Evolutionary conservation across 202 grass and related monocot genomes (phyloP), one percentile per base, ranked within the genome.

Genomic region (Setaria italica): DNA sequence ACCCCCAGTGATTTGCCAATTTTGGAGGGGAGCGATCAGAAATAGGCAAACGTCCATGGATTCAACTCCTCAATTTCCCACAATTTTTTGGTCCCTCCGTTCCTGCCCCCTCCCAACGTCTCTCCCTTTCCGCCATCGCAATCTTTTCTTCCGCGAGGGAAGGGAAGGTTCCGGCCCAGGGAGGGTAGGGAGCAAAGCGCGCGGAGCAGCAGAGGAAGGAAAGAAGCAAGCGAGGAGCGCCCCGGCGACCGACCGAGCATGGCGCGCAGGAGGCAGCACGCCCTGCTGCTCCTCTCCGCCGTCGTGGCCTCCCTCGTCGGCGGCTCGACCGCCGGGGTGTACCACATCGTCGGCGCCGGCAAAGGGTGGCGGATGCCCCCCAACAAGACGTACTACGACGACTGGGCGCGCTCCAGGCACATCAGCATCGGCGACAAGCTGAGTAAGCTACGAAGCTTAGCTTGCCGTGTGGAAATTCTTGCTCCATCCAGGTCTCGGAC

Each of bases 291-390:
- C 65, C 15, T 93, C 63, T 78, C 62, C 9, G 86, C 71, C 37
- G 35, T 90, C 59, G 10, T 86, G 57, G 84, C 87, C 21, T 90
- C 85, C 78, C 80, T 95, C 75, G 62, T 90, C 43, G 67, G 47
- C 54, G 95, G 85, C 37, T 87, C 91, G 17, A 76, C 51, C 0
- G 92, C 88, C 78, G 90, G 91, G 21, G 46, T 85, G 0, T 77
- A 86, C 69, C 94, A 96, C 89, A 96, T 99, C 32, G 92, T 99
- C 51, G 97, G 97, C 45, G 92, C 91, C 51, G 85, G 88, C 85
- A 91, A 91, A 30, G 97, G 97, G 45, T 99, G 97, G 97, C 81
- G 54, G 55, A 85, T 89, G 71, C 93, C 97, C 48, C 86, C 86
- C 5, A 94, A 92, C 77, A 55, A 54, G 45, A 99, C 97, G 11